phyloP scores from a whole-genome alignment of 768 basidiomycete genomes.

The Krasilnikovozyma curviuscula region DNA sequence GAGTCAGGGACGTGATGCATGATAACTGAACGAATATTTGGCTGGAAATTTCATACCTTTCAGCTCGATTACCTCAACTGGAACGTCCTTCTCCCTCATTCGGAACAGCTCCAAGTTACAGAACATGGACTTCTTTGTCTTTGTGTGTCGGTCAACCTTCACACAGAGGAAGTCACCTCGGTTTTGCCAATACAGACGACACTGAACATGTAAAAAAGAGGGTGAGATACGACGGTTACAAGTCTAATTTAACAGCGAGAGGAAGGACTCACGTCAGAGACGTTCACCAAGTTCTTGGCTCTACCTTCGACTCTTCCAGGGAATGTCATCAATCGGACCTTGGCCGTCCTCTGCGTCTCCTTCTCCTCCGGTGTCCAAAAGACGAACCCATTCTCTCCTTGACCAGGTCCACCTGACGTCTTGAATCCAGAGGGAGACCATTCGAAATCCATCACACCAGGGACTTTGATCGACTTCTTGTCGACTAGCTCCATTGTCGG shows the following conservation, averaged over 20 bases:
- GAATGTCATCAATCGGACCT: slow-evolving; percentile 80
- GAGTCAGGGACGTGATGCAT: too few relatives aligned
- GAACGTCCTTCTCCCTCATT: slow-evolving; percentile 89
- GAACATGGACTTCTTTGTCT: slow-evolving; percentile 95
- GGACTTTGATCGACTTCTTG: slow-evolving; percentile 92
- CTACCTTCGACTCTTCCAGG: slow-evolving; percentile 65
- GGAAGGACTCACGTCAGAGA: slow-evolving; percentile 55
- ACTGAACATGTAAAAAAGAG: slow-evolving; percentile 34
- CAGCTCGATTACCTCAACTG: slow-evolving; percentile 90
- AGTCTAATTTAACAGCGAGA: background rate
- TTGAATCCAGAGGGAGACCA: slow-evolving; percentile 87
- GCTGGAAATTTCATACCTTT: slow-evolving; percentile 52
- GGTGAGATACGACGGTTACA: background rate
- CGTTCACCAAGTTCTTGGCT: slow-evolving; percentile 94
- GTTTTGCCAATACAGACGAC: slow-evolving; percentile 95
- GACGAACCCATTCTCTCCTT: slow-evolving; percentile 67
- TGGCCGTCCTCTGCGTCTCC: slow-evolving; percentile 92
- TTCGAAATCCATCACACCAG: slow-evolving; percentile 93
- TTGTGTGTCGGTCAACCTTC: slow-evolving; percentile 86
- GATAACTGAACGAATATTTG: too few relatives aligned
- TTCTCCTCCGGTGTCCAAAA: slow-evolving; percentile 95
- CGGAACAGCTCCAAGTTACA: slow-evolving; percentile 97
- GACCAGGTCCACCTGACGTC: slow-evolving; percentile 33
- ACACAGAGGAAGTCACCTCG: slow-evolving; percentile 96
- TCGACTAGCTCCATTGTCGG: slow-evolving; percentile 84